phyloP scores from a whole-genome alignment of 2,329 filamentous ascomycete genomes.

The Hysterium pulicare region DNA sequence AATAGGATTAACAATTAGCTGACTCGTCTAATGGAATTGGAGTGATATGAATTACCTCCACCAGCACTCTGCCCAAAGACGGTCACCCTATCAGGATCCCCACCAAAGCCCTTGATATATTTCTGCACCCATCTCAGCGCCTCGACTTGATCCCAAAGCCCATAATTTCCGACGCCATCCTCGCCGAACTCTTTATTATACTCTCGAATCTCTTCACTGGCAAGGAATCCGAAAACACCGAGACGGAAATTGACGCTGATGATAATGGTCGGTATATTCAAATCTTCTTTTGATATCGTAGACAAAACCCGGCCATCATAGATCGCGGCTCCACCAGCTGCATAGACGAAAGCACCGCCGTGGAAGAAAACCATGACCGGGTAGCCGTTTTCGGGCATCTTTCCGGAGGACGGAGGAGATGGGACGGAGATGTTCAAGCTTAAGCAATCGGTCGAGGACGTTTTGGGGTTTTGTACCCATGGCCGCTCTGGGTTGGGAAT shows the following conservation, averaged over 20 bases:
- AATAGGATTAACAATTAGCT: neutral
- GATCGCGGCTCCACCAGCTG: neutral
- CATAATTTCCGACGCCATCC: slow-evolving; percentile 55
- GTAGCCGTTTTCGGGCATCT: neutral
- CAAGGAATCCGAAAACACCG: slow-evolving; percentile 57
- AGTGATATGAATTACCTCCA: slow-evolving; percentile 42
- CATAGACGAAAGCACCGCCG: slow-evolving; percentile 1
- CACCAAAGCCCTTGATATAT: slow-evolving; percentile 48
- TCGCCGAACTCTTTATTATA: slow-evolving; percentile 21
- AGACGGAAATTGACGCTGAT: slow-evolving; percentile 58
- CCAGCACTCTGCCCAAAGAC: slow-evolving; percentile 58
- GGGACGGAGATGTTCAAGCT: slow-evolving; percentile 5
- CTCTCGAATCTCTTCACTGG: slow-evolving; percentile 49
- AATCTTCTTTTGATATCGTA: neutral
- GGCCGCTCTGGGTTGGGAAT: neutral
- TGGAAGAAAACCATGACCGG: slow-evolving; percentile 5
- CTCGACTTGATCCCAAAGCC: slow-evolving; percentile 58
- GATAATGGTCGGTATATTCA: slow-evolving; percentile 18
- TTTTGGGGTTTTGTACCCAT: slow-evolving; percentile 1
- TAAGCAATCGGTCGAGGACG: slow-evolving; percentile 1
- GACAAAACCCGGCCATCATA: neutral
- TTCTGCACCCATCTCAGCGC: slow-evolving; percentile 56
- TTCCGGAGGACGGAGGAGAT: neutral
- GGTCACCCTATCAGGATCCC: slow-evolving; percentile 54
- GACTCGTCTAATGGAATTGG: neutral